Evolutionary conservation across 192 early-diverging fungal genomes (phyloP).

Genomic region (Coemansia sp.): DNA sequence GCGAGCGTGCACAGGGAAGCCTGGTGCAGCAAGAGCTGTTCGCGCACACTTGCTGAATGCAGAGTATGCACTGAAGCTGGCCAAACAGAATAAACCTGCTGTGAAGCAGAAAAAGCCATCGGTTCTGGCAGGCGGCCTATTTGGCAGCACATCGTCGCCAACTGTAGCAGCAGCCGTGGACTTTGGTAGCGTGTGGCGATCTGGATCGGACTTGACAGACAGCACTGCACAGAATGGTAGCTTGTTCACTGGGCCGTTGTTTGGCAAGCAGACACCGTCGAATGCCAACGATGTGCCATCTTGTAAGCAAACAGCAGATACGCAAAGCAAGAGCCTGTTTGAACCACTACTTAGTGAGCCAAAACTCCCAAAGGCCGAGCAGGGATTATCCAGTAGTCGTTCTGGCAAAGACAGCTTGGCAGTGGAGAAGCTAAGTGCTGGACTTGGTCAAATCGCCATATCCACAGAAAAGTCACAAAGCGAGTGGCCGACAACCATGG

Average conservation of each 20-base stretch:
- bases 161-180: conserved; percentile 1
- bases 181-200: conserved; percentile 49
- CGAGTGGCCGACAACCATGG: conserved; percentile 24
- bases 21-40: conserved; percentile 57
- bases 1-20: conserved; percentile 66
- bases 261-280: conserved; percentile 9
- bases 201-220: background rate
- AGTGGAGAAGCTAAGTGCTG: background rate
- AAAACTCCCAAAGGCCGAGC: background rate
- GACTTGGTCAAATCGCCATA: conserved; percentile 6
- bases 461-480: background rate
- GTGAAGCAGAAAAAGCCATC: background rate
- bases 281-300: background rate
- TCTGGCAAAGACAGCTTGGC: background rate
- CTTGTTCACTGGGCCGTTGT: conserved; percentile 26
- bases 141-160: background rate
- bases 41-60: conserved; percentile 63
- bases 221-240: background rate
- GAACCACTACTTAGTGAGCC: background rate
- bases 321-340: background rate
- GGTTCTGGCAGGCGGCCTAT: background rate
- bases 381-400: background rate
- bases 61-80: conserved; percentile 23
- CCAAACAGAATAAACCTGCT: background rate
- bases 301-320: background rate